Percentiles rank a stretch among this genome's conserved stretches.
Evolutionary conservation across 1,284 basidiomycete species (phyloP).

Genomic region (Hemileia vastatrix): DNA sequence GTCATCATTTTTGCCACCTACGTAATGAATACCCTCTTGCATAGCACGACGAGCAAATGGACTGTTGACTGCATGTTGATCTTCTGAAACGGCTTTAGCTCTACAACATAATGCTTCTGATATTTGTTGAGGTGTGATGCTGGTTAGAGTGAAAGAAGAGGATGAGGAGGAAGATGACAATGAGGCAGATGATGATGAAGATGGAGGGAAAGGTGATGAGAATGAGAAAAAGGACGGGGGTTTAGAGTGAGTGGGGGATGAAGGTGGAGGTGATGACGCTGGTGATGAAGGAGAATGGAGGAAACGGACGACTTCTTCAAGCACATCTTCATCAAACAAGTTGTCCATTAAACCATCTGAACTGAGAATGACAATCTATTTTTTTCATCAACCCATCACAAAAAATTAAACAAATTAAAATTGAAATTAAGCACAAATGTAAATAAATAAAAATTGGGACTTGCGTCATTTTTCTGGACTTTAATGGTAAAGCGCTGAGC

Average conservation of each 20-base stretch:
- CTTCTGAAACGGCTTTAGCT: constrained; percentile 50
- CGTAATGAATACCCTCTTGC: constrained; percentile 51
- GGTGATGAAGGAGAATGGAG: constrained; percentile 39
- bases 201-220: constrained; percentile 26
- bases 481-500: constrained; percentile 65
- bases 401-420: neutral
- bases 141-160: constrained; percentile 19
- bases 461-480: constrained; percentile 64
- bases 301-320: constrained; percentile 74
- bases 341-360: constrained; percentile 88
- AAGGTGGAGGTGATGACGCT: neutral
- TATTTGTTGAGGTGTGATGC: constrained; percentile 48
- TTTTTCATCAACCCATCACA: neutral
- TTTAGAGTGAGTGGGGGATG: neutral
- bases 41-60: constrained; percentile 53
- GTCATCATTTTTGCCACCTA: constrained; percentile 48
- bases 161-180: constrained; percentile 25
- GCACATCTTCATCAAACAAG: constrained; percentile 84
- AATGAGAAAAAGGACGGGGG: constrained; percentile 1
- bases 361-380: constrained; percentile 67
- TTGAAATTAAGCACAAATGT: neutral
- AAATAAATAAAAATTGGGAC: neutral
- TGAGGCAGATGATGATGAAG: constrained; percentile 10
- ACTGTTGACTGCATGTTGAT: constrained; percentile 48
- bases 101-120: constrained; percentile 50